Evolutionary conservation across 2,329 filamentous ascomycete genomes (phyloP).

Genomic region (Phialophora chinensis): DNA sequence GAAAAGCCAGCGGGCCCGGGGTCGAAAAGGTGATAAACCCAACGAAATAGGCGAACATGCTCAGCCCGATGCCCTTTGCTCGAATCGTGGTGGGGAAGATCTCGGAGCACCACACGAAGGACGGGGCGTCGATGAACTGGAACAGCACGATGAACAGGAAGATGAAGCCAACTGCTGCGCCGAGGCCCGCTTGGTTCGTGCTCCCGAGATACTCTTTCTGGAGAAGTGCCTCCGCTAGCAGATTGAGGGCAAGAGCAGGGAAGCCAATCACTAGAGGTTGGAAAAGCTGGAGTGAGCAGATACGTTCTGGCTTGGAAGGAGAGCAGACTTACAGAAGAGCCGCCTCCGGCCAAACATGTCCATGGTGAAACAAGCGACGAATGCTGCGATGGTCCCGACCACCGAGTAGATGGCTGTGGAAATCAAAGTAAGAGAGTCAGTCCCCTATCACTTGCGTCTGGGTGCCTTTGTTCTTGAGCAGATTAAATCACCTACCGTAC

Average conservation of each 20-base stretch:
- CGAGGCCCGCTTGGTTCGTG: constrained; percentile 43
- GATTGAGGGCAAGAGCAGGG: constrained; percentile 47
- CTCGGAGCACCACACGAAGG: constrained; percentile 46
- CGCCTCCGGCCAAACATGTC: constrained; percentile 47
- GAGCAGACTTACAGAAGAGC: constrained; percentile 43
- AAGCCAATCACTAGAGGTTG: constrained; percentile 45
- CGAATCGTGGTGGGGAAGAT: constrained; percentile 34
- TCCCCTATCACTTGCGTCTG: too few relatives aligned
- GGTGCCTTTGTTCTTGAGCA: too few relatives aligned
- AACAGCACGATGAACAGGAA: constrained; percentile 50
- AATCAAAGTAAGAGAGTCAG: background rate
- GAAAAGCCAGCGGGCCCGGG: constrained; percentile 24
- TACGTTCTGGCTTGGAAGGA: background rate
- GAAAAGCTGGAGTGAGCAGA: background rate
- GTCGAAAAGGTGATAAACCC: constrained; percentile 29
- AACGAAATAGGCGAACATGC: constrained; percentile 32
- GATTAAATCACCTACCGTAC: constrained; percentile 39
- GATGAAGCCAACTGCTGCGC: constrained; percentile 49
- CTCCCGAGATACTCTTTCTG: constrained; percentile 45
- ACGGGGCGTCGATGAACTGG: constrained; percentile 49
- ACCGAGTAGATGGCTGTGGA: constrained; percentile 21
- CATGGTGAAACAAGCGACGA: constrained; percentile 59
- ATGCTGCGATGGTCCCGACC: constrained; percentile 59
- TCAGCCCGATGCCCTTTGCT: constrained; percentile 31
- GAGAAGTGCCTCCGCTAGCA: constrained; percentile 48